phyloP scores from a whole-genome alignment of 306 rosid species.

The Purshia tridentata region DNA sequence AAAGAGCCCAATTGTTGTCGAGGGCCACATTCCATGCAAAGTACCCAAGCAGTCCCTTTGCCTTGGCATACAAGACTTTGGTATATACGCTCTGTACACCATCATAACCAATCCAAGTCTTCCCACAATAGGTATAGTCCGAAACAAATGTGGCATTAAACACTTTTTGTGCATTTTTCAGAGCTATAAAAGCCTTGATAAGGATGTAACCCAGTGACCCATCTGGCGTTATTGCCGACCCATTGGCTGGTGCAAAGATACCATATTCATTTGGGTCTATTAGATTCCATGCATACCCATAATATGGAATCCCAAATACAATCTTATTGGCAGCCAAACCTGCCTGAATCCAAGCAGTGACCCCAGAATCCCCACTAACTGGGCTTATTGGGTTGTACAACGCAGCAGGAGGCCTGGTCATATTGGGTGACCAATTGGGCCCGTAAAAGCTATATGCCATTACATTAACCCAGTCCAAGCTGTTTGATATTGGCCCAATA shows the following conservation, averaged over 20 bases:
- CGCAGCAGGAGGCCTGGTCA: conserved; percentile 15
- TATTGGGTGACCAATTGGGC: conserved; percentile 10
- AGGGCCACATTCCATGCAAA: neutral
- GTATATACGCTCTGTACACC: neutral
- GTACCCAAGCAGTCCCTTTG: neutral
- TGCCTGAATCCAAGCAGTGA: conserved; percentile 16
- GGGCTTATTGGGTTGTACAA: neutral
- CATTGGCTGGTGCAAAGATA: no score
- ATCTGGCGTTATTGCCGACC: no score
- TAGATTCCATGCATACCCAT: no score
- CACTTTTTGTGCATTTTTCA: no score
- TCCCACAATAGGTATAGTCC: no score
- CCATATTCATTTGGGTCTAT: no score
- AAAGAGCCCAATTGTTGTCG: neutral
- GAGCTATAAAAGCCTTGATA: no score
- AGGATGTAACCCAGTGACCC: no score
- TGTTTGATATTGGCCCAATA: neutral
- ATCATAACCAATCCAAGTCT: no score
- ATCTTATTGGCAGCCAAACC: conserved; percentile 11
- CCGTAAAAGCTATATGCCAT: conserved; percentile 22
- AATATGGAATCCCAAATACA: neutral
- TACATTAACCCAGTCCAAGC: conserved; percentile 24
- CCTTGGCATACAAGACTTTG: neutral
- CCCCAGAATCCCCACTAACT: conserved; percentile 12
- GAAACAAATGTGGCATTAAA: no score